Percentiles rank a stretch among this genome's conserved stretches.
These are phyloP conservation scores for Neonectria coccinea DNA, from an alignment of 2,329 filamentous ascomycete species.

Conservation along the genomic window DNA sequence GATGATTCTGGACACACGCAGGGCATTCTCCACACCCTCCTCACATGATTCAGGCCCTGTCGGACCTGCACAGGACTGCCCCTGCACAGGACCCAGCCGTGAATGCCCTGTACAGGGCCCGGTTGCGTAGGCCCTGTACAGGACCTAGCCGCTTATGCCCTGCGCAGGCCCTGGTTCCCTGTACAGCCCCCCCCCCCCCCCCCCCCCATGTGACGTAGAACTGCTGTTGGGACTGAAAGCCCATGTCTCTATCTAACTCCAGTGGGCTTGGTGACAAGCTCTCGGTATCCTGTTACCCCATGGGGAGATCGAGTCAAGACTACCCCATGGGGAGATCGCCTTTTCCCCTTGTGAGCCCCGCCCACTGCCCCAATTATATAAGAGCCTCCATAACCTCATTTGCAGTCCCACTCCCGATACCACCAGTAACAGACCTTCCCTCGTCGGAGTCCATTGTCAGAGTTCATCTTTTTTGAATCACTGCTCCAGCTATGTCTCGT, in stretches of 20 bases:
- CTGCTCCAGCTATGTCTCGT: slow-evolving; percentile 11
- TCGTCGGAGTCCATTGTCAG: background rate
- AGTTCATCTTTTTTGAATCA: background rate
- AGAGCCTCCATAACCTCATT: background rate
- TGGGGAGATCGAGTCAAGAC: background rate
- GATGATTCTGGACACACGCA: slow-evolving; percentile 37
- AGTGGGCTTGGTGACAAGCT: slow-evolving; percentile 9
- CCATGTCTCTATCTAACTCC: background rate
- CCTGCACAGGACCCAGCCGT: background rate
- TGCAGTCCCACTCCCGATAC: background rate
- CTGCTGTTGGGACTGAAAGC: background rate
- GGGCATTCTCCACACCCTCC: slow-evolving; percentile 30
- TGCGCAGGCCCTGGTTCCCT: background rate
- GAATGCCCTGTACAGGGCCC: background rate
- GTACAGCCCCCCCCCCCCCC: background rate
- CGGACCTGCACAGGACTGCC: background rate
- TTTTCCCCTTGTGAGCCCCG: background rate
- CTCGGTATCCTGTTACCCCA: slow-evolving; percentile 3
- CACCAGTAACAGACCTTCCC: background rate
- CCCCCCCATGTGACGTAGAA: background rate
- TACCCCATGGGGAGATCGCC: slow-evolving; percentile 10
- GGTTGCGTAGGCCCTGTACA: background rate
- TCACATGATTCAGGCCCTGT: slow-evolving; percentile 5
- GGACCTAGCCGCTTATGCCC: background rate
- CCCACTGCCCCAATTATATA: slow-evolving; percentile 8